Conservation (phyloP, 441 rosid species). For the Bruguiera hainesii region DNA sequence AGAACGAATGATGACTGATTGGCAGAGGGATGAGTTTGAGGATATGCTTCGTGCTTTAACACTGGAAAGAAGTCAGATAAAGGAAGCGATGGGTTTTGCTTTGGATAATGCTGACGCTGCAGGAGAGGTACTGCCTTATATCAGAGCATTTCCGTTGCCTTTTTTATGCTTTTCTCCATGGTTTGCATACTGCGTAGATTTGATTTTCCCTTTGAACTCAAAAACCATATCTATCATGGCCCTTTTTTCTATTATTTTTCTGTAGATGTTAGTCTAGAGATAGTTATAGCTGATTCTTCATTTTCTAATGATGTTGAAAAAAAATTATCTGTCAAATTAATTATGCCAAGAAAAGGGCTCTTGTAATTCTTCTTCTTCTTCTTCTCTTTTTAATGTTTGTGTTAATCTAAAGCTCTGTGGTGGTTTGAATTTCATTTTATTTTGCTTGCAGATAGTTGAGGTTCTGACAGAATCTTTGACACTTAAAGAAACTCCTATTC, state of each 20-base stretch:
- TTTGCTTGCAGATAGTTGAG: conserved; percentile 76
- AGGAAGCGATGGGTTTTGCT: conserved; percentile 87
- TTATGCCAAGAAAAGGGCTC: not conserved
- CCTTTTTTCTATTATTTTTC: not conserved
- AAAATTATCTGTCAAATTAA: not conserved
- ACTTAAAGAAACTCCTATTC: conserved; percentile 94
- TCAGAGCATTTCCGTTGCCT: not conserved
- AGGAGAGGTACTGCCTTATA: conserved; percentile 67
- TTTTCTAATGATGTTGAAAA: not conserved
- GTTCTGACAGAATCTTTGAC: conserved; percentile 98
- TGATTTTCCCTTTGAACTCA: not conserved
- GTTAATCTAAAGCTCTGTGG: not conserved
- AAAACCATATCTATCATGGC: not conserved
- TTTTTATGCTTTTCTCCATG: not conserved
- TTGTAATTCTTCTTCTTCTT: not conserved
- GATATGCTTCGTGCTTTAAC: conserved; percentile 82
- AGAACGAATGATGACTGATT: conserved; percentile 85
- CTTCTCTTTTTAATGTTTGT: too few species aligned
- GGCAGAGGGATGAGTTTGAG: conserved; percentile 88
- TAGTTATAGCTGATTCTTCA: conserved; percentile 1
- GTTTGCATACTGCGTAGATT: not conserved
- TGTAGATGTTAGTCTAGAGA: not conserved
- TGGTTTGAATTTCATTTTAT: conserved; percentile 5
- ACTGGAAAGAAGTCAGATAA: conserved; percentile 90
- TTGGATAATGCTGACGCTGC: conserved; percentile 99